Evolutionary conservation across 192 early-diverging fungal species (phyloP).

Genomic region (Coemansia sp.): DNA sequence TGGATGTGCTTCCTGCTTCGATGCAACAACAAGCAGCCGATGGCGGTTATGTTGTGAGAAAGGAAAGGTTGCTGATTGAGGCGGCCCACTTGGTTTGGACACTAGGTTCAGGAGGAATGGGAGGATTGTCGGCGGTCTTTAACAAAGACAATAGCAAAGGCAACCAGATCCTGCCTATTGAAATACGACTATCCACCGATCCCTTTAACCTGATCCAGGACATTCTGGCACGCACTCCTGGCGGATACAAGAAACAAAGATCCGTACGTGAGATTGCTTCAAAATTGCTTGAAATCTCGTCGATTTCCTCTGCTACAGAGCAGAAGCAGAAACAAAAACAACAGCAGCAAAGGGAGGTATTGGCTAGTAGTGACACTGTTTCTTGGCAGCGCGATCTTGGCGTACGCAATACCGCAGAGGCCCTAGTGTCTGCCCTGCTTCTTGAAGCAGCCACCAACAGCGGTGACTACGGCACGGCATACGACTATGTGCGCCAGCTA

Average conservation of each 20-base stretch:
- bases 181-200: slow-evolving; percentile 28
- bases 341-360: neutral
- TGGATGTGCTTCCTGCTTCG: slow-evolving; percentile 13
- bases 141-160: neutral
- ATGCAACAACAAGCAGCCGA: neutral
- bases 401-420: slow-evolving; percentile 19
- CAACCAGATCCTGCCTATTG: slow-evolving; percentile 24
- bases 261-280: slow-evolving; percentile 22
- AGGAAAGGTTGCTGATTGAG: slow-evolving; percentile 30
- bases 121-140: neutral
- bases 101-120: slow-evolving; percentile 6
- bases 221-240: slow-evolving; percentile 20
- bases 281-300: slow-evolving; percentile 4
- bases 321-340: neutral
- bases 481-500: slow-evolving; percentile 31
- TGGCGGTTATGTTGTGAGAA: slow-evolving; percentile 9
- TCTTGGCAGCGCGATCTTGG: slow-evolving; percentile 15
- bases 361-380: neutral
- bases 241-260: slow-evolving; percentile 25
- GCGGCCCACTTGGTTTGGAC: slow-evolving; percentile 26
- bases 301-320: neutral
- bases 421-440: slow-evolving; percentile 23
- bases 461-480: slow-evolving; percentile 12
- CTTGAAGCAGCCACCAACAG: slow-evolving; percentile 19
- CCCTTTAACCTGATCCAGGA: slow-evolving; percentile 17